Conservation (phyloP, 441 rosid species). For the Mallotus japonicus region DNA sequence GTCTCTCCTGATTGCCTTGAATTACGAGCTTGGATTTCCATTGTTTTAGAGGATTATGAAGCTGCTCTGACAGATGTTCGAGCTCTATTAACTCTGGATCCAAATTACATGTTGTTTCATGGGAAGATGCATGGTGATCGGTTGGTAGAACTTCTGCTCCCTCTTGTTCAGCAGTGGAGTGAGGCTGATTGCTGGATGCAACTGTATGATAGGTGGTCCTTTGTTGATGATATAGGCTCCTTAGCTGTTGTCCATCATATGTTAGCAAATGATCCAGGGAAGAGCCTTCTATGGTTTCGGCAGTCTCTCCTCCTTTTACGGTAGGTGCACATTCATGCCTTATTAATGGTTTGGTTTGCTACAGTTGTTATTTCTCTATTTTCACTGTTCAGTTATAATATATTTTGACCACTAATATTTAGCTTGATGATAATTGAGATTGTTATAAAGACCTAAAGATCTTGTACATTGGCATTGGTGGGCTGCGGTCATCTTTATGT, state of each 20-base stretch:
- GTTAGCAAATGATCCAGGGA: constrained; percentile 88
- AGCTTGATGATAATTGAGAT: background rate
- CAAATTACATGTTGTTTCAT: constrained; percentile 71
- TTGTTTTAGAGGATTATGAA: constrained; percentile 76
- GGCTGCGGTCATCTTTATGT: background rate
- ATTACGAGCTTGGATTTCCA: constrained; percentile 85
- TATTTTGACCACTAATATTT: background rate
- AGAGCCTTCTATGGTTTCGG: constrained; percentile 81
- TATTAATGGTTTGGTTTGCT: constrained; percentile 6
- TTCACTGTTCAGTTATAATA: background rate
- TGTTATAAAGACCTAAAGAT: constrained; percentile 11
- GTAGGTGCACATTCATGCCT: constrained; percentile 23
- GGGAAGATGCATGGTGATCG: constrained; percentile 68
- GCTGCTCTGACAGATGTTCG: constrained; percentile 78
- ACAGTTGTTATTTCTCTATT: background rate
- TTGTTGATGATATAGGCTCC: constrained; percentile 95
- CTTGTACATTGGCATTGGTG: background rate
- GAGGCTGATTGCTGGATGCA: constrained; percentile 99
- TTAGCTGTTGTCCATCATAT: constrained; percentile 89
- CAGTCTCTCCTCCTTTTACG: constrained; percentile 93
- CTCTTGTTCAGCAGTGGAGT: constrained; percentile 73
- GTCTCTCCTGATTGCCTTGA: constrained; percentile 87
- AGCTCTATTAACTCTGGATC: constrained; percentile 83
- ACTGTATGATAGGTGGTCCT: constrained; percentile 92
- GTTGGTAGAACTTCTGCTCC: constrained; percentile 69